Percentiles rank a stretch among this genome's conserved stretches.
phyloP scores from a whole-genome alignment of 1,139 yeast genomes.

The Diutina rugosa region DNA sequence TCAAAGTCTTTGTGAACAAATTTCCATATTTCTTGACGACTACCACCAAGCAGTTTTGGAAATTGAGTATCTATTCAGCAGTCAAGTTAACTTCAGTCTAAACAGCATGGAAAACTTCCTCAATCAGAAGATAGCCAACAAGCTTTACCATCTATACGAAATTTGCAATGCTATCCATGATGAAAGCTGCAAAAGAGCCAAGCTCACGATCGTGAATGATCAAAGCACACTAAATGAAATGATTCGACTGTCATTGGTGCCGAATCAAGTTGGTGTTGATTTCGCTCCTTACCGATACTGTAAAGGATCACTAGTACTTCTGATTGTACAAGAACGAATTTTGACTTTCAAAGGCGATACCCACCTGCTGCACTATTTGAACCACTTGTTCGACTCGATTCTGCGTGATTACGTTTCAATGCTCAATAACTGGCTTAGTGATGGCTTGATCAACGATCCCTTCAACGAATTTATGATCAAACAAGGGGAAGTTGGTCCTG shows the following conservation, averaged over 20 bases:
- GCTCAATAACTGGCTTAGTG: slow-evolving; percentile 66
- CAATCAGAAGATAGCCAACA: slow-evolving; percentile 15
- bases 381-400: slow-evolving; percentile 40
- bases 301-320: slow-evolving; percentile 58
- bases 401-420: slow-evolving; percentile 54
- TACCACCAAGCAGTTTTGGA: slow-evolving; percentile 38
- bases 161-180: slow-evolving; percentile 32
- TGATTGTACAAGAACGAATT: slow-evolving; percentile 47
- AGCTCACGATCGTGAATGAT: background rate
- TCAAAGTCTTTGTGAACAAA: slow-evolving; percentile 57
- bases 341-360: slow-evolving; percentile 56
- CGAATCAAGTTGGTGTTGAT: slow-evolving; percentile 31
- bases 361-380: slow-evolving; percentile 37
- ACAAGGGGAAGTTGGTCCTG: slow-evolving; percentile 20
- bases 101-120: slow-evolving; percentile 20
- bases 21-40: slow-evolving; percentile 33
- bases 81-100: slow-evolving; percentile 24
- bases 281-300: slow-evolving; percentile 47
- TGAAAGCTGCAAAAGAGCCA: background rate
- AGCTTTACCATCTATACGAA: slow-evolving; percentile 44
- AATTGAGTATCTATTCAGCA: slow-evolving; percentile 41
- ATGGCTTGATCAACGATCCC: slow-evolving; percentile 69
- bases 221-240: background rate
- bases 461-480: slow-evolving; percentile 73
- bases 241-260: slow-evolving; percentile 4